Evolutionary conservation across 352 stramenopile genomes (phyloP).

Genomic region (Globisporangium megalacanthum): DNA sequence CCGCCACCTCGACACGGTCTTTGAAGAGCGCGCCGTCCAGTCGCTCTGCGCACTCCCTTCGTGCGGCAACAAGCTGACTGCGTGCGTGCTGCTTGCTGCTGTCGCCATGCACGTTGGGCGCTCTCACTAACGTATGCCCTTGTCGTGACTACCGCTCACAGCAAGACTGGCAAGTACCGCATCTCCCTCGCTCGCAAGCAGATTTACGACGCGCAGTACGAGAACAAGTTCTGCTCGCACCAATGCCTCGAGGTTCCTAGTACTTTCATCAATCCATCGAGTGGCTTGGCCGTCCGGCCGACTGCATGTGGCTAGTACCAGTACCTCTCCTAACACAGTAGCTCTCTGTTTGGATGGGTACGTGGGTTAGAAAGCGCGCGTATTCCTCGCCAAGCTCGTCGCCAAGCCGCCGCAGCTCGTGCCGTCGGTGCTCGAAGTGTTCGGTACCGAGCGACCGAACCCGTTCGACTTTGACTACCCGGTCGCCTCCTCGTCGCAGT

Average conservation of each 20-base stretch:
- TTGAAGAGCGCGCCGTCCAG: slow-evolving; percentile 71
- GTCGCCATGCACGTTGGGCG: no score
- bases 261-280: no score
- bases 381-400: slow-evolving; percentile 52
- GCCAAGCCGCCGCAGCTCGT: slow-evolving; percentile 81
- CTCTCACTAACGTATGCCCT: no score
- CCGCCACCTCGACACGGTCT: slow-evolving; percentile 76
- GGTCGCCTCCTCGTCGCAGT: no score
- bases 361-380: slow-evolving; percentile 71
- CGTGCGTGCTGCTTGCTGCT: slow-evolving; percentile 24
- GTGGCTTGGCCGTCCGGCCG: no score
- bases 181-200: slow-evolving; percentile 65
- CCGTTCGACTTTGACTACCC: slow-evolving; percentile 50
- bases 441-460: slow-evolving; percentile 74
- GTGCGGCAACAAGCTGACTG: slow-evolving; percentile 47
- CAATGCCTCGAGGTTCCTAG: slow-evolving; percentile 72
- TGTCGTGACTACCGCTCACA: no score
- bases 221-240: slow-evolving; percentile 79
- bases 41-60: slow-evolving; percentile 63
- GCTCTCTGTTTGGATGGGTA: no score
- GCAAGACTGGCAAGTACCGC: slow-evolving; percentile 59
- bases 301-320: neutral
- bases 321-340: slow-evolving; percentile 20
- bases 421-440: slow-evolving; percentile 69
- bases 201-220: slow-evolving; percentile 76